phyloP scores from a whole-genome alignment of 2,329 filamentous ascomycete genomes.

The Pyrenophora graminea region DNA sequence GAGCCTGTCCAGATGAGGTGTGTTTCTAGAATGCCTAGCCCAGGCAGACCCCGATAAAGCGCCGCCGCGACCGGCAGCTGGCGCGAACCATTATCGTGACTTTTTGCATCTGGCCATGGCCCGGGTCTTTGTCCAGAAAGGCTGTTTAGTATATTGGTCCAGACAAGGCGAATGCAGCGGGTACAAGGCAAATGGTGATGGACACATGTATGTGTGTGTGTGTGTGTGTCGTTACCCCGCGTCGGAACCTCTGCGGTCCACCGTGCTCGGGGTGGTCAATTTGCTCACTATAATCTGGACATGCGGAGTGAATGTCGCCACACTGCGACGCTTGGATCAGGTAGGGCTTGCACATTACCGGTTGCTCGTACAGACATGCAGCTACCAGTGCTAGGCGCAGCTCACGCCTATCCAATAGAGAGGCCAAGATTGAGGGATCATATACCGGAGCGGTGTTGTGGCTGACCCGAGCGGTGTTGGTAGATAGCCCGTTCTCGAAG shows the following conservation, averaged over 20 bases:
- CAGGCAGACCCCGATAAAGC: neutral
- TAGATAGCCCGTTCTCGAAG: neutral
- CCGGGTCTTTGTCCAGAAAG: too few relatives aligned
- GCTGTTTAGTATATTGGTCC: too few relatives aligned
- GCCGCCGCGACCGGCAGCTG: neutral
- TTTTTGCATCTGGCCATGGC: too few relatives aligned
- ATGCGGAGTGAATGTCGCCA: neutral
- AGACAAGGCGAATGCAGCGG: too few relatives aligned
- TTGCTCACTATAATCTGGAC: neutral
- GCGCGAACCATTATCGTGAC: neutral
- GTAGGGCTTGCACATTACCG: neutral
- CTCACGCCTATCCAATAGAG: neutral
- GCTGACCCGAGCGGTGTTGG: neutral
- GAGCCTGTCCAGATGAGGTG: conserved; percentile 7
- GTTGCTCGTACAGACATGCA: neutral
- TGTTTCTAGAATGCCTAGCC: conserved; percentile 20
- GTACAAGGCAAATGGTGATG: too few relatives aligned
- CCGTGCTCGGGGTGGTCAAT: neutral
- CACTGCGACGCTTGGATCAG: neutral
- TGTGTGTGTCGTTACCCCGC: neutral
- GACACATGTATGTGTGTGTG: neutral
- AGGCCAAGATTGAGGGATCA: neutral
- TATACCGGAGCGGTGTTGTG: neutral
- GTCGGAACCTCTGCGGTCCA: too few relatives aligned
- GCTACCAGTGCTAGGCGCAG: neutral